phyloP scores from a whole-genome alignment of 306 rosid species.

The Prunus mume region DNA sequence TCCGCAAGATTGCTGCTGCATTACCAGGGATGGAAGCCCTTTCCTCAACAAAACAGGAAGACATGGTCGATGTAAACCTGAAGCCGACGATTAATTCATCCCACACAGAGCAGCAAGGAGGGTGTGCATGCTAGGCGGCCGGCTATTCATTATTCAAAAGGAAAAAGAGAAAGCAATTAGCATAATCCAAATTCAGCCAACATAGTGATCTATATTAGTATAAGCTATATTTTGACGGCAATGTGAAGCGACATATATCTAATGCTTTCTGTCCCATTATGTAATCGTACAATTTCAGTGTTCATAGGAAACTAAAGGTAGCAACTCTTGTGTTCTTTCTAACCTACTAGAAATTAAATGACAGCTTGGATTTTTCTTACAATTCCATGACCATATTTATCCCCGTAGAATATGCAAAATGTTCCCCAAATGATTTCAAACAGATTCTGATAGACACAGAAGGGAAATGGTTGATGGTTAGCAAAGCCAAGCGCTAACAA shows the following conservation, averaged over 20 bases:
- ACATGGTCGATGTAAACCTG: constrained; percentile 95
- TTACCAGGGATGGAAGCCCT: constrained; percentile 98
- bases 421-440: background rate
- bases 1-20: constrained; percentile 98
- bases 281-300: constrained; percentile 25
- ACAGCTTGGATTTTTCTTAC: background rate
- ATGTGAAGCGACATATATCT: constrained; percentile 22
- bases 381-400: background rate
- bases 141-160: constrained; percentile 26
- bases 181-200: constrained; percentile 10
- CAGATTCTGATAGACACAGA: no score
- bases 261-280: constrained; percentile 23
- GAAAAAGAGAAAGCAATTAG: constrained; percentile 19
- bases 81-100: constrained; percentile 73
- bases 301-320: constrained; percentile 22
- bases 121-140: constrained; percentile 72
- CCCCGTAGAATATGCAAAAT: no score
- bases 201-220: constrained; percentile 1
- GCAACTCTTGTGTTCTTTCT: constrained; percentile 29
- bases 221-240: constrained; percentile 16
- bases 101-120: constrained; percentile 84
- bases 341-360: background rate
- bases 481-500: no score
- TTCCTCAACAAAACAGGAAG: constrained; percentile 91
- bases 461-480: no score